Conservation (phyloP, 2,329 filamentous ascomycete genomes). For the Penicillium sp. region DNA sequence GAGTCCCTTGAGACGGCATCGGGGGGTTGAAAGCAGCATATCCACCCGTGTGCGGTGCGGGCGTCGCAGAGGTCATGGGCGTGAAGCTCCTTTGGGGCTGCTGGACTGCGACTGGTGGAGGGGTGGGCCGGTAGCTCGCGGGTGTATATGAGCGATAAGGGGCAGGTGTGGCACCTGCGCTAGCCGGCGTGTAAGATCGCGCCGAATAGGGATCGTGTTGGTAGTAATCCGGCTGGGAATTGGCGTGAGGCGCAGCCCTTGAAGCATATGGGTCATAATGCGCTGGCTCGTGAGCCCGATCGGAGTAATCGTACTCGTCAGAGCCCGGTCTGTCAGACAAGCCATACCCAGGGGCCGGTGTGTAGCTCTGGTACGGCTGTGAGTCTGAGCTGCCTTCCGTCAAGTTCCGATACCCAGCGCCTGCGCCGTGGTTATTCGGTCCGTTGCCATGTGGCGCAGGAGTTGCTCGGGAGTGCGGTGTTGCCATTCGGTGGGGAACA, state of each 20-base stretch:
- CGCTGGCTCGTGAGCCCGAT: neutral
- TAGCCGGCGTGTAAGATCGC: slow-evolving; percentile 13
- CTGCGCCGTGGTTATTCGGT: slow-evolving; percentile 15
- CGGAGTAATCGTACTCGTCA: slow-evolving; percentile 4
- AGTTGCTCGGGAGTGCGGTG: slow-evolving; percentile 26
- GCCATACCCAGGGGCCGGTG: slow-evolving; percentile 20
- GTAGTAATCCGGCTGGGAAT: slow-evolving; percentile 1
- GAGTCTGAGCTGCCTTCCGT: slow-evolving; percentile 13
- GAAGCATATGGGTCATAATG: slow-evolving; percentile 15
- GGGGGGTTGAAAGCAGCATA: slow-evolving; percentile 28
- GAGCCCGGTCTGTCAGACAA: slow-evolving; percentile 9
- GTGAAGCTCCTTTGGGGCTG: slow-evolving; percentile 16
- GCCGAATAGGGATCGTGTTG: slow-evolving; percentile 3
- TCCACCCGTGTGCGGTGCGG: slow-evolving; percentile 12
- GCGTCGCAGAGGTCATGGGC: slow-evolving; percentile 10
- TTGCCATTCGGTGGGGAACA: slow-evolving; percentile 27
- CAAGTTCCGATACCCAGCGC: slow-evolving; percentile 20
- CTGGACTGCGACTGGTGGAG: slow-evolving; percentile 7
- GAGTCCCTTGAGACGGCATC: slow-evolving; percentile 10
- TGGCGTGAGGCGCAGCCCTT: neutral
- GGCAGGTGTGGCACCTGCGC: slow-evolving; percentile 6
- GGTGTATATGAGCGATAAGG: slow-evolving; percentile 17
- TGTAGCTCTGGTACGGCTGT: slow-evolving; percentile 23
- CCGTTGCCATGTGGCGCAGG: slow-evolving; percentile 28
- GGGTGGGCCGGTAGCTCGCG: slow-evolving; percentile 14